Percentiles rank a stretch among this genome's conserved stretches.
Conservation (phyloP, 2,329 filamentous ascomycete species). For the Myriangium duriaei region DNA sequence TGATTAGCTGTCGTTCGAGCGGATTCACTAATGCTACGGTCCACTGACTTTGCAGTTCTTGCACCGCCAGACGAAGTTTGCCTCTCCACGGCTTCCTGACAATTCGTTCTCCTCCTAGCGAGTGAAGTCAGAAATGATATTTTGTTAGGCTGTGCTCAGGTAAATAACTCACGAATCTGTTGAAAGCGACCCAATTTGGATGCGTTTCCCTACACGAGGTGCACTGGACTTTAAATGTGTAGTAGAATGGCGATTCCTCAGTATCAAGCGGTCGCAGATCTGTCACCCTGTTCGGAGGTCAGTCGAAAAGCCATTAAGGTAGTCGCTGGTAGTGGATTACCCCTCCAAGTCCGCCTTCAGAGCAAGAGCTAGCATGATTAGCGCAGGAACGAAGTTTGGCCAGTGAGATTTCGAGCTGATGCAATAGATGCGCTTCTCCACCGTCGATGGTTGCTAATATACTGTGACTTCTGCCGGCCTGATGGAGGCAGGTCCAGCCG, state of each 20-base stretch:
- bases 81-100: slow-evolving; percentile 85
- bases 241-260: slow-evolving; percentile 75
- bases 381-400: too few species aligned
- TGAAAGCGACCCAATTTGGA: slow-evolving; percentile 74
- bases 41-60: slow-evolving; percentile 80
- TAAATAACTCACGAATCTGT: slow-evolving; percentile 60
- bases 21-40: too few species aligned
- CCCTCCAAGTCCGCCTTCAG: slow-evolving; percentile 58
- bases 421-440: slow-evolving; percentile 1
- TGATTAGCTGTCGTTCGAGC: too few species aligned
- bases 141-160: background rate
- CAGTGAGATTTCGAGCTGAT: too few species aligned
- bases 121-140: background rate
- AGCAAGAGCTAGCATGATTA: slow-evolving; percentile 51
- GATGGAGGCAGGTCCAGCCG: slow-evolving; percentile 3
- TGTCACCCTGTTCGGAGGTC: slow-evolving; percentile 56
- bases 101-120: slow-evolving; percentile 74
- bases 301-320: slow-evolving; percentile 7
- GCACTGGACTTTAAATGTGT: slow-evolving; percentile 96
- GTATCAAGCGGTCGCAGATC: slow-evolving; percentile 78
- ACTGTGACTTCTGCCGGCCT: background rate
- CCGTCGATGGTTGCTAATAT: too few species aligned
- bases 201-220: slow-evolving; percentile 92
- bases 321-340: slow-evolving; percentile 31
- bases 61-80: slow-evolving; percentile 99